phyloP scores from a whole-genome alignment of 23 red algal genomes.

The Gracilaria caudata region DNA sequence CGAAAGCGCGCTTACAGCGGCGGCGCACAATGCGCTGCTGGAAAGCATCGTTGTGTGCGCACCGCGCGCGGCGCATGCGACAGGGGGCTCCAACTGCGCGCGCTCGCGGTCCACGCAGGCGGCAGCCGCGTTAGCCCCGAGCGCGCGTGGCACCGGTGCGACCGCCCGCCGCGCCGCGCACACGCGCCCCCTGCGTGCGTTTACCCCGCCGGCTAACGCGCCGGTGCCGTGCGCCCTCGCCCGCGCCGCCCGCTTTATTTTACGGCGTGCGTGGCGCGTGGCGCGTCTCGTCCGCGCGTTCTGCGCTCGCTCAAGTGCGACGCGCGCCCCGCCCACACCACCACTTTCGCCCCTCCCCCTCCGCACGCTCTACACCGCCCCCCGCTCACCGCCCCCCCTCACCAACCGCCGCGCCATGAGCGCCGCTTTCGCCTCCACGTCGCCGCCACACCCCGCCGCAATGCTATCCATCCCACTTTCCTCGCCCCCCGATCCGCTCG shows the following conservation, averaged over 20 bases:
- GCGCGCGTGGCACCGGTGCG: not conserved
- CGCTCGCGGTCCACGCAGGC: conserved; percentile 5
- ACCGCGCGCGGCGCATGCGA: conserved; percentile 1
- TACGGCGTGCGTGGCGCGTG: not conserved
- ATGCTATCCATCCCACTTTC: conserved; percentile 15
- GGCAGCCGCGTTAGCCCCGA: conserved; percentile 15
- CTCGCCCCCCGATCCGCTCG: not conserved
- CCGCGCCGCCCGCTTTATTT: not conserved
- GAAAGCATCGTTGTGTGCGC: conserved; percentile 25
- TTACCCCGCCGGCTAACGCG: not conserved
- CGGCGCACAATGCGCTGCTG: conserved; percentile 4
- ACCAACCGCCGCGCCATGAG: not conserved
- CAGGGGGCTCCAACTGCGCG: conserved; percentile 19
- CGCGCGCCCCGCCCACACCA: not conserved
- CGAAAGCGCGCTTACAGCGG: not conserved
- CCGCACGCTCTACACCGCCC: not conserved
- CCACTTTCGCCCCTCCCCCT: not conserved
- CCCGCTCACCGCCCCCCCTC: not conserved
- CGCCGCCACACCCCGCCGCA: not conserved
- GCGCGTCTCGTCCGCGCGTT: not conserved
- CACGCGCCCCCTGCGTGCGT: not conserved
- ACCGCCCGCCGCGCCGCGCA: not conserved
- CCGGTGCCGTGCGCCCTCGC: not conserved
- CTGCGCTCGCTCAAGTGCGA: not conserved
- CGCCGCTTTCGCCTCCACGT: conserved; percentile 19